phyloP scores from a whole-genome alignment of 495 filamentous ascomycete genomes.

The Neurospora sp. region DNA sequence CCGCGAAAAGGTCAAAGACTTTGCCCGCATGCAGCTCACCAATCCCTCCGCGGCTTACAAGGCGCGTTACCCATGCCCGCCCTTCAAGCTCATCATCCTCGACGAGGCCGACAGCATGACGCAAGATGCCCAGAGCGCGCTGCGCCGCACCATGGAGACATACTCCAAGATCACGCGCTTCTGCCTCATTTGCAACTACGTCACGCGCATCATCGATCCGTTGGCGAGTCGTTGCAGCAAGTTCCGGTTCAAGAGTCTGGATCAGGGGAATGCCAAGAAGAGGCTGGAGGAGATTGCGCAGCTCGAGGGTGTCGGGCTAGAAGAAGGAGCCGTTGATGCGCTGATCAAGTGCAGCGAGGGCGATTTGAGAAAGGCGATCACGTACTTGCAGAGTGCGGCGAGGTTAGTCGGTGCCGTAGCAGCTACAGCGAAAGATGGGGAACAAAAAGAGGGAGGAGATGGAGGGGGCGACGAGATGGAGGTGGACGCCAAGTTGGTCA shows the following conservation, averaged over 20 bases:
- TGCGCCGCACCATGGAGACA: slow-evolving; percentile 94
- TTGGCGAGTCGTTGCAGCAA: slow-evolving; percentile 88
- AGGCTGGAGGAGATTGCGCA: slow-evolving; percentile 71
- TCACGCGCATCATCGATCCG: slow-evolving; percentile 95
- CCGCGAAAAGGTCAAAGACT: slow-evolving; percentile 97
- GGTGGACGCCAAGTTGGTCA: slow-evolving; percentile 51
- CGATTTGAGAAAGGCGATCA: slow-evolving; percentile 91
- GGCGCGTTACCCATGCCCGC: slow-evolving; percentile 79
- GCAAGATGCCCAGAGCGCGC: slow-evolving; percentile 88
- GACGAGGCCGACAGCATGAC: slow-evolving; percentile 99
- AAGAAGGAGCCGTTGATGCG: slow-evolving; percentile 69
- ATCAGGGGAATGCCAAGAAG: slow-evolving; percentile 65
- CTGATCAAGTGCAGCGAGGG: slow-evolving; percentile 84
- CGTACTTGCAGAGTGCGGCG: slow-evolving; percentile 86
- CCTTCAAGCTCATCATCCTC: slow-evolving; percentile 96
- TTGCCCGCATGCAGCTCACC: slow-evolving; percentile 87
- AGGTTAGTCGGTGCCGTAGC: slow-evolving; percentile 56
- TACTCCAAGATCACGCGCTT: slow-evolving; percentile 95
- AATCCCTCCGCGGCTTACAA: slow-evolving; percentile 61
- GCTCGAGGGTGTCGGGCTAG: slow-evolving; percentile 61
- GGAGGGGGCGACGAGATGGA: slow-evolving; percentile 36
- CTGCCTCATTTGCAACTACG: slow-evolving; percentile 97
- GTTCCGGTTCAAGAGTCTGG: slow-evolving; percentile 94
- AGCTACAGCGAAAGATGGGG: slow-evolving; percentile 10
- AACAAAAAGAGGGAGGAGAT: slow-evolving; percentile 30